A percentile compares a stretch with the other conserved stretches of the same genome.
Conservation (phyloP, 495 filamentous ascomycete species). For the Hyaloscypha variabilis region DNA sequence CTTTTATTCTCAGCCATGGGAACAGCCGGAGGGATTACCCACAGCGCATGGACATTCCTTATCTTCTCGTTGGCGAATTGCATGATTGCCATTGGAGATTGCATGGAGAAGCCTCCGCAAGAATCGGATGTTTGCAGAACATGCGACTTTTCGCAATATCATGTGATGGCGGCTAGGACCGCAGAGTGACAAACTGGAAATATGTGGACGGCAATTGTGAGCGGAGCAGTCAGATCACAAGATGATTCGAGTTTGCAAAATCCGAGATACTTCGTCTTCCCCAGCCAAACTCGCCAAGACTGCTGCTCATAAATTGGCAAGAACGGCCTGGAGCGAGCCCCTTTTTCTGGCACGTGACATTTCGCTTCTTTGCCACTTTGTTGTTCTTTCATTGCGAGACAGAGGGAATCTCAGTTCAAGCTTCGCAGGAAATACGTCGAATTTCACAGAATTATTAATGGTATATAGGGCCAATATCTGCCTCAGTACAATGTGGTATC, state of each 20-base stretch:
- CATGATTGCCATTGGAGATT: neutral
- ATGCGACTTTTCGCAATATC: neutral
- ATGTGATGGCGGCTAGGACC: neutral
- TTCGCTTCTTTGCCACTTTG: too few relatives aligned
- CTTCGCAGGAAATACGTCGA: too few relatives aligned
- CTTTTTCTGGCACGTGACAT: too few relatives aligned
- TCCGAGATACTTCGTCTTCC: too few relatives aligned
- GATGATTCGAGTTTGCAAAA: neutral
- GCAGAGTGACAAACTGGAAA: neutral
- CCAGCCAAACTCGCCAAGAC: too few relatives aligned
- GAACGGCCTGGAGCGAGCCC: too few relatives aligned
- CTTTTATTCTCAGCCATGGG: neutral
- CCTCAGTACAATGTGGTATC: too few relatives aligned
- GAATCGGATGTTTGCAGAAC: neutral
- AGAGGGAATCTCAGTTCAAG: too few relatives aligned
- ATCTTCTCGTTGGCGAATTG: neutral
- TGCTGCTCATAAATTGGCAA: too few relatives aligned
- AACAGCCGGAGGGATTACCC: neutral
- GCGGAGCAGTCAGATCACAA: neutral
- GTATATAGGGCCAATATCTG: too few relatives aligned
- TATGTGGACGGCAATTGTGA: neutral
- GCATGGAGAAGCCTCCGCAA: neutral
- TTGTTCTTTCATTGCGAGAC: too few relatives aligned
- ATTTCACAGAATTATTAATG: too few relatives aligned
- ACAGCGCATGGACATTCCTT: neutral